These are phyloP conservation scores for Wickerhamiella alocasiicola DNA, from an alignment of 805 yeast genomes.

Conservation along the genomic window DNA sequence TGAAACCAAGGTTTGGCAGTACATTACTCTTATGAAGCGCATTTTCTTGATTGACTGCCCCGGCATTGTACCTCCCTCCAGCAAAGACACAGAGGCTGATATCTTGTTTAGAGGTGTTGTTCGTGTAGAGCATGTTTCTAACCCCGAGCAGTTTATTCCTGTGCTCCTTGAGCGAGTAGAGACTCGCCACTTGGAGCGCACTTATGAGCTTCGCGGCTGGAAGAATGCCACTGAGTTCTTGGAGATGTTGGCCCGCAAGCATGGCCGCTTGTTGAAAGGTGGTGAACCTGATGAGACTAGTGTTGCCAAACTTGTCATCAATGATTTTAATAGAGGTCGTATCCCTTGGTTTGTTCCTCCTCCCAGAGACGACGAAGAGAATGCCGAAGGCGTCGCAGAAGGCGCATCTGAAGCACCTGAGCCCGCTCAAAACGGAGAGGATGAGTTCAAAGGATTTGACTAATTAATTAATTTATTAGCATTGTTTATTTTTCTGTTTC, in stretches of 20 bases:
- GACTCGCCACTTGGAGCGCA: slow-evolving; percentile 81
- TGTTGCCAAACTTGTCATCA: slow-evolving; percentile 77
- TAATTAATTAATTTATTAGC: slow-evolving; percentile 6
- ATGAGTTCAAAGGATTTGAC: slow-evolving; percentile 4
- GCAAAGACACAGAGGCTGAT: slow-evolving; percentile 81
- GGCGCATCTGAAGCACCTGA: background rate
- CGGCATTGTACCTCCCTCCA: slow-evolving; percentile 94
- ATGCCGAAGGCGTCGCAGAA: background rate
- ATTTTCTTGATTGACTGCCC: slow-evolving; percentile 96
- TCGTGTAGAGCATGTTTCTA: slow-evolving; percentile 91
- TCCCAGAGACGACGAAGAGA: slow-evolving; percentile 51
- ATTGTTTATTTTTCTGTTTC: too few species aligned
- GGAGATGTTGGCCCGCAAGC: slow-evolving; percentile 83
- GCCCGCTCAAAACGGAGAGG: background rate
- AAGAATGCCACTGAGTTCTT: slow-evolving; percentile 58
- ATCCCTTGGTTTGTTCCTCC: slow-evolving; percentile 98
- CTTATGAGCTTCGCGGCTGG: slow-evolving; percentile 94
- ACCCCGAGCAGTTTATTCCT: slow-evolving; percentile 92
- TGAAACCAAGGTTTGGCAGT: slow-evolving; percentile 98
- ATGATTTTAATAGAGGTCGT: slow-evolving; percentile 93
- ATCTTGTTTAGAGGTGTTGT: slow-evolving; percentile 93
- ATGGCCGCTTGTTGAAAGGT: slow-evolving; percentile 85
- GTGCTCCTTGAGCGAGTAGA: slow-evolving; percentile 77
- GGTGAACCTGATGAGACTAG: slow-evolving; percentile 97
- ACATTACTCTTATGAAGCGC: slow-evolving; percentile 90